Conservation (phyloP, 108 stramenopile species). For the Pseudonitzschia pungens region DNA sequence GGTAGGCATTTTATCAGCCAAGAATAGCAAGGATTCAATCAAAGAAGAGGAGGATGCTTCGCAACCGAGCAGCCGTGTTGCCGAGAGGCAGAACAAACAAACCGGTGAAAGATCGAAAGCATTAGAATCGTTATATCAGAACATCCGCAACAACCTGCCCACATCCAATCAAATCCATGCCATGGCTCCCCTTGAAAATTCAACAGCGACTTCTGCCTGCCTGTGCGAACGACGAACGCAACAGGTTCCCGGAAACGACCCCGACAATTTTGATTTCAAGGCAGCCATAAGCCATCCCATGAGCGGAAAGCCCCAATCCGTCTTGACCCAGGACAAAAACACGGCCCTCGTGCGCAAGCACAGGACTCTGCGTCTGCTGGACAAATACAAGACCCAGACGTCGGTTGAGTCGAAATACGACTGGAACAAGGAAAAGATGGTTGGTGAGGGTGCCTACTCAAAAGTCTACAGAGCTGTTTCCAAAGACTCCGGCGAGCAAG, state of each 20-base stretch:
- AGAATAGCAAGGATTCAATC: not conserved
- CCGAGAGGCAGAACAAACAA: not conserved
- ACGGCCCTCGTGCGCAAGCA: constrained; percentile 7
- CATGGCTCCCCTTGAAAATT: not conserved
- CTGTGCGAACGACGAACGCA: constrained; percentile 9
- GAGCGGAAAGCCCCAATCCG: not conserved
- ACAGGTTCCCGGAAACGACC: constrained; percentile 1
- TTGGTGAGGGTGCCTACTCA: constrained; percentile 61
- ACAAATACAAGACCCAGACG: constrained; percentile 13
- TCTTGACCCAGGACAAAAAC: constrained; percentile 2
- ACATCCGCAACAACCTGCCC: not conserved
- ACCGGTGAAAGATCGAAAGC: not conserved
- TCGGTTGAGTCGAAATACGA: constrained; percentile 26
- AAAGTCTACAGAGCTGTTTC: constrained; percentile 63
- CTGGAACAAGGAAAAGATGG: constrained; percentile 30
- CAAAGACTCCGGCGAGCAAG: constrained; percentile 44
- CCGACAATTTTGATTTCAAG: not conserved
- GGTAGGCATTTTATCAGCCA: constrained; percentile 2
- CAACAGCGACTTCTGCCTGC: not conserved
- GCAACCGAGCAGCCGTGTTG: not conserved
- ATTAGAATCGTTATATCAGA: not conserved
- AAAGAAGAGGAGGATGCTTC: not conserved
- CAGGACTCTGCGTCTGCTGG: constrained; percentile 11
- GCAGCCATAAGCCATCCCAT: not conserved
- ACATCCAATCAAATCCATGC: not conserved